Evolutionary conservation across 2,329 filamentous ascomycete species (phyloP).

Genomic region (Reticulascus tulasneorum): DNA sequence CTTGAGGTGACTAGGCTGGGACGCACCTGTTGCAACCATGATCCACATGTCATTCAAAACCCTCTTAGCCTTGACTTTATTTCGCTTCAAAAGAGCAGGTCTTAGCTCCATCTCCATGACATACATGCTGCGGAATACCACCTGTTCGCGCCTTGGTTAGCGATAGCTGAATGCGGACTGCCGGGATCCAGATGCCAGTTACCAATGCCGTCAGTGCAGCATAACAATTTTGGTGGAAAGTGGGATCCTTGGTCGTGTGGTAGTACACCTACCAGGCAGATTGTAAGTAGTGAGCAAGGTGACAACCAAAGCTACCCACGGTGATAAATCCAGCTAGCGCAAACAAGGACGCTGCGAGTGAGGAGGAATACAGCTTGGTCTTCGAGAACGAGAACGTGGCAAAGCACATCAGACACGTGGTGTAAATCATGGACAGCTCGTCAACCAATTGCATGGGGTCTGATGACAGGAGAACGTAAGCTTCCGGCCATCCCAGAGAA

Average conservation of each 20-base stretch:
- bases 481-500: too few species aligned
- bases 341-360: constrained; percentile 55
- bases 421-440: constrained; percentile 58
- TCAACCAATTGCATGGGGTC: constrained; percentile 59
- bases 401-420: constrained; percentile 51
- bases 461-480: constrained; percentile 19
- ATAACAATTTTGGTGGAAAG: constrained; percentile 80
- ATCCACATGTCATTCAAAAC: constrained; percentile 66
- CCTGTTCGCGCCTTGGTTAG: too few species aligned
- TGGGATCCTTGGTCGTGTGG: constrained; percentile 74
- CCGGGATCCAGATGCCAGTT: background rate
- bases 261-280: constrained; percentile 53
- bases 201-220: constrained; percentile 62
- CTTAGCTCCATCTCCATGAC: constrained; percentile 58
- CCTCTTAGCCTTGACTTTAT: constrained; percentile 43
- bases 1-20: background rate
- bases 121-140: constrained; percentile 71
- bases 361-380: constrained; percentile 42
- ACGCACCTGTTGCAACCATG: constrained; percentile 57
- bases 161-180: too few species aligned
- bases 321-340: constrained; percentile 66
- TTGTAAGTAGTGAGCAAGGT: too few species aligned
- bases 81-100: constrained; percentile 41
- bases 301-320: constrained; percentile 37
- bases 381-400: constrained; percentile 72